phyloP scores from a whole-genome alignment of 176 grass and related monocot species.

The Dendrocalamus sinicus region DNA sequence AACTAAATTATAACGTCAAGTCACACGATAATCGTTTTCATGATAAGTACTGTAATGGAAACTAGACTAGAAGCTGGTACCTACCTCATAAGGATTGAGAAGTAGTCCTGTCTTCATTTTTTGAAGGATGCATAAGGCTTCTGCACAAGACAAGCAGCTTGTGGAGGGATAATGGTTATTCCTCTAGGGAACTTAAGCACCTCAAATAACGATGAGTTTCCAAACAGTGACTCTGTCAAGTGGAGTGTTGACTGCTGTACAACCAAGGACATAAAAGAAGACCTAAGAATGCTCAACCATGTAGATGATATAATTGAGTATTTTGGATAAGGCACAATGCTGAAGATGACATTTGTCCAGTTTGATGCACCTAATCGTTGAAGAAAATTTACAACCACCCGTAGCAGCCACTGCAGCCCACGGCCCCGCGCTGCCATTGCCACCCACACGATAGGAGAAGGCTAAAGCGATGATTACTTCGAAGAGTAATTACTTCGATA shows the following conservation, averaged over 20 bases:
- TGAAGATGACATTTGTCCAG: constrained; percentile 79
- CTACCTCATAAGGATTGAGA: constrained; percentile 82
- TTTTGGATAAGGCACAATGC: constrained; percentile 81
- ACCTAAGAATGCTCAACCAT: constrained; percentile 76
- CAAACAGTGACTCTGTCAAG: constrained; percentile 72
- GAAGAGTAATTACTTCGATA: too few species aligned
- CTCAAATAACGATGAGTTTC: constrained; percentile 71
- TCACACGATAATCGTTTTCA: background rate
- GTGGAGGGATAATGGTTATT: constrained; percentile 91
- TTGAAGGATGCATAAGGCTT: constrained; percentile 78
- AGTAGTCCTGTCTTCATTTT: constrained; percentile 83
- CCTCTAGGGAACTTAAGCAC: constrained; percentile 82
- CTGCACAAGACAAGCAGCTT: constrained; percentile 78
- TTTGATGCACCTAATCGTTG: constrained; percentile 56
- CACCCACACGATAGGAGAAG: too few species aligned
- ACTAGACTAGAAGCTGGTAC: constrained; percentile 18
- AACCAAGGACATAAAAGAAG: constrained; percentile 78
- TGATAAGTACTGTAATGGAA: background rate
- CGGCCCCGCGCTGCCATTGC: too few species aligned
- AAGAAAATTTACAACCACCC: constrained; percentile 75
- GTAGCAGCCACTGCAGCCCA: background rate
- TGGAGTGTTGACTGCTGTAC: constrained; percentile 70
- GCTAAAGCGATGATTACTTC: too few species aligned
- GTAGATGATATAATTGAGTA: constrained; percentile 66
- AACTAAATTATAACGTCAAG: constrained; percentile 21